These are phyloP conservation scores for Calonectria ilicicola DNA, from an alignment of 2,329 filamentous ascomycete genomes.

Conservation along the genomic window DNA sequence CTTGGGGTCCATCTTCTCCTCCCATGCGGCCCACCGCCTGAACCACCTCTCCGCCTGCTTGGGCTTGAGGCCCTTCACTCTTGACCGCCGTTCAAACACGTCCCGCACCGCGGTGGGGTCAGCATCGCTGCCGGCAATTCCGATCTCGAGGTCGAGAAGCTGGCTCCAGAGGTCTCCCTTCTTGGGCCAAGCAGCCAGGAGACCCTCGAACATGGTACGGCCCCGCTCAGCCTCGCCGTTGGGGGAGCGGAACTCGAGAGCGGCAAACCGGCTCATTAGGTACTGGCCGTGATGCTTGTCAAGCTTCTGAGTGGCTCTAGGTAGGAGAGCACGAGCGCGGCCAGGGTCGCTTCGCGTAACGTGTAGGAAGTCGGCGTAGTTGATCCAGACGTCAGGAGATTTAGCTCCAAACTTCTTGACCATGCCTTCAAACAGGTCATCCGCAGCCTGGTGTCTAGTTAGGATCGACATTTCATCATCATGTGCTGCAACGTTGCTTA, in stretches of 20 bases:
- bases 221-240: constrained; percentile 90
- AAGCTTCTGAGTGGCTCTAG: constrained; percentile 87
- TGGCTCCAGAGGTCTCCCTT: constrained; percentile 94
- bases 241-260: constrained; percentile 88
- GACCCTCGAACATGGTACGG: constrained; percentile 91
- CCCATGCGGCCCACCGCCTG: constrained; percentile 91
- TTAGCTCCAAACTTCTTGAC: constrained; percentile 90
- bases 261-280: constrained; percentile 88
- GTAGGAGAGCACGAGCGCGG: constrained; percentile 81
- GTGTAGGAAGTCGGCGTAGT: constrained; percentile 95
- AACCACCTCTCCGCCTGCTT: constrained; percentile 90
- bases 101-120: constrained; percentile 71
- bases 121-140: constrained; percentile 65
- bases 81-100: constrained; percentile 84
- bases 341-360: constrained; percentile 76
- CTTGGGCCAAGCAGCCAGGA: constrained; percentile 88
- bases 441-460: constrained; percentile 77
- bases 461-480: constrained; percentile 30
- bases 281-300: constrained; percentile 72
- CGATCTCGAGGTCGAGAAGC: constrained; percentile 86
- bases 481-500: constrained; percentile 57
- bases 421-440: constrained; percentile 86
- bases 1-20: constrained; percentile 78
- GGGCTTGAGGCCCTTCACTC: constrained; percentile 79
- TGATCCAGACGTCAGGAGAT: constrained; percentile 86